Evolutionary conservation across 1,284 basidiomycete genomes (phyloP), one percentile per base, ranked within the genome.

Genomic region (Coniferiporia sulphurascens): DNA sequence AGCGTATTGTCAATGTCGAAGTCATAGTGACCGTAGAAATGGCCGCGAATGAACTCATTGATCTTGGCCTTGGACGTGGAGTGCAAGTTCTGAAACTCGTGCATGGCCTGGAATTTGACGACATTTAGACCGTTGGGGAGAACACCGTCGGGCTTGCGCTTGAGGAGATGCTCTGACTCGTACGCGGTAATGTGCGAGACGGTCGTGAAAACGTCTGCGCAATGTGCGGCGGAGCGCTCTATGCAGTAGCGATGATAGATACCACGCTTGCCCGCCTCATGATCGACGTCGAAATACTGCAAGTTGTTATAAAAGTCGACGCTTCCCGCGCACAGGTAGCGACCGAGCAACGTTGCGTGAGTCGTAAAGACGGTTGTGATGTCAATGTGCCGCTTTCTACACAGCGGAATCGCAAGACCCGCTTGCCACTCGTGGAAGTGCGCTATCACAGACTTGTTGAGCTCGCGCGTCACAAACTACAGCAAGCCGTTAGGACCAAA

Each of bases 371-470:
- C 92, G 70, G 96, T 98, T 48, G 95, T 98, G 63, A 98, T 89
- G 75, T 98, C 96, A 71, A 99, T 91, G 71, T 97, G 94, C 59
- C 96, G 84, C 77, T 98, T 98, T 65, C 96, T 83, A 76, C 93
- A 95, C 19, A 99, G 84, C 1, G 96, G 94, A 62, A 99, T 98
- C 34, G 96, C 94, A 45, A 98, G 85, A 59, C 96, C 96, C 5
- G 95, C 95, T 73, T 98, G 95, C 96, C 96, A 99, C 76, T 99
- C 96, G 77, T 99, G 96, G 79, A 99, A 98, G 76, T 98, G 96
- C 63, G 94, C 95, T 63, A 98, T 84, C 66, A 99, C 91, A 50
- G 95, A 93, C 10, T 85, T 88, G 63, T 84, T 81, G 41, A 89
- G 81, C 71, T 95, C 86, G 61, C 87, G 85, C 32, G 87, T 72